Evolutionary conservation across 352 stramenopile genomes (phyloP), one percentile per base, ranked within the genome.

Genomic region (Pseudoperonospora humuli): DNA sequence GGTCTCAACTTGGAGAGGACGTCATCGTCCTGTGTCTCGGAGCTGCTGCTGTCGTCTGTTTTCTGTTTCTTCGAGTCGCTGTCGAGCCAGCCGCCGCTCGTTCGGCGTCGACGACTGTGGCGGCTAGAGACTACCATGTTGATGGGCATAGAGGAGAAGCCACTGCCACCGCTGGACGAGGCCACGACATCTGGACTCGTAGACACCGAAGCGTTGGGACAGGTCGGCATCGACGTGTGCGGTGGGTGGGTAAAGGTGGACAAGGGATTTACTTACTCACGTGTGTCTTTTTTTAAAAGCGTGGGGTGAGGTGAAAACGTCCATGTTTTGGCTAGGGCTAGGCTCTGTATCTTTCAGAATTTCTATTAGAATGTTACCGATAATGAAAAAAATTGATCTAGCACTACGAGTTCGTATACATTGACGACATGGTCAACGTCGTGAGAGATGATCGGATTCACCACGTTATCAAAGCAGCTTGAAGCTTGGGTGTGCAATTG

Each of bases 121-220:
- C 48, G 58, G 46, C 18, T 61, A 26, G 44, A 24, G n/a, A 66
- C 46, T 3, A 73, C 65, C 3, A 54, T 46, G 3, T 60, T 64
- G 9, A 68, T 70, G 1, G 53, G 54, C 8, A 62, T 32, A 8
- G 69, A 78, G 26, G 55, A 73, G 41, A 76, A 78, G 27, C 56
- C 46, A n/a, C 15, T 23, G 20, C 21, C 10, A 28, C 33, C 27
- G 11, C 27, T 17, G 11, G 27, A 13, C 27, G 27, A 61, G 2
- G 59, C 50, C 11, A 40, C 45, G 32, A 33, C 11, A 13, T 17
- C 19, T 5, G 31, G 35, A 25, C 38, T 50, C 15, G 55, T 23
- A 18, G 46, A 32, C 14, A 8, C 40, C 7, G 33, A 41, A 11
- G 37, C 37, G 34, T 33, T 11, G 11, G 25, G 25, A 7, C 25